Evolutionary conservation across 257 asterid genomes (phyloP).

Genomic region (Solanum verrucosum): DNA sequence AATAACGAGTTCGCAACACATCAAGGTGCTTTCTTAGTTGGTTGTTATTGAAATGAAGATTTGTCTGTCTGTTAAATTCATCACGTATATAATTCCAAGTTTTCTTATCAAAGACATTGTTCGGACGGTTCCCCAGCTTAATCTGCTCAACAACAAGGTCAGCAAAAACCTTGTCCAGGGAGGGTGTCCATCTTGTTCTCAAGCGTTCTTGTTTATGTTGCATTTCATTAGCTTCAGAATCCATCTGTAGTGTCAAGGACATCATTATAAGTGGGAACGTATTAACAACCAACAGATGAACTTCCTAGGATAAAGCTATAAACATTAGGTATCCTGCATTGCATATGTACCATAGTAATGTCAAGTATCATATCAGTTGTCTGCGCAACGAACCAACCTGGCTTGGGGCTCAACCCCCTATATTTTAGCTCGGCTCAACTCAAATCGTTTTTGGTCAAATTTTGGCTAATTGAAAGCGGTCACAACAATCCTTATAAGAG

Average conservation of each 20-base stretch:
- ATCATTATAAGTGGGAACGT: neutral
- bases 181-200: slow-evolving; percentile 89
- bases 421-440: neutral
- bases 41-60: slow-evolving; percentile 76
- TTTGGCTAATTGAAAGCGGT: neutral
- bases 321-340: neutral
- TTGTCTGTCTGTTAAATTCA: slow-evolving; percentile 62
- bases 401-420: neutral
- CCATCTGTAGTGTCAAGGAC: slow-evolving; percentile 42
- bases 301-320: neutral
- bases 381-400: neutral
- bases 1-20: slow-evolving; percentile 77
- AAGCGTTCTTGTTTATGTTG: slow-evolving; percentile 80
- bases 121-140: slow-evolving; percentile 67
- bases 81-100: slow-evolving; percentile 82
- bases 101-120: slow-evolving; percentile 86
- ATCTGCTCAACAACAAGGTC: slow-evolving; percentile 83
- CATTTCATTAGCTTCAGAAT: slow-evolving; percentile 49
- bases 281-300: neutral
- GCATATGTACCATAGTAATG: neutral
- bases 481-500: neutral
- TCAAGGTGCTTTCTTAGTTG: slow-evolving; percentile 91
- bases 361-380: neutral
- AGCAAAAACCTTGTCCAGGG: slow-evolving; percentile 73
- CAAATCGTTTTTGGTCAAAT: neutral